Evolutionary conservation across 176 grass and related monocot genomes (phyloP).

Genomic region (Bonia amplexicaulis): DNA sequence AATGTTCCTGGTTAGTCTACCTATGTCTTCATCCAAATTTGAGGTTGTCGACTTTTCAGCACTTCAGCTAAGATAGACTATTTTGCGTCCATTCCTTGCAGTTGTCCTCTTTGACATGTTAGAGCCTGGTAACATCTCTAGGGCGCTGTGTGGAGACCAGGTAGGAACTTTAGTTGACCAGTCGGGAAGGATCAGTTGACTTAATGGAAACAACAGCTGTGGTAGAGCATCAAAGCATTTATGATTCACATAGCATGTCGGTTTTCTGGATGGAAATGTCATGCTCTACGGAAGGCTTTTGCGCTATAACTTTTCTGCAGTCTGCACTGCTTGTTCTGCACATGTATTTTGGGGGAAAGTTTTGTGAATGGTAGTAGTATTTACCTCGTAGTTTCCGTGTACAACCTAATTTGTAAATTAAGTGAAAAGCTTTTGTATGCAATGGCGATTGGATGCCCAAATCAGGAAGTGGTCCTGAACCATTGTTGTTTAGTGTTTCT

Average conservation of each 20-base stretch:
- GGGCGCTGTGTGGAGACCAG: constrained; percentile 68
- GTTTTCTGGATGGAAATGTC: not conserved
- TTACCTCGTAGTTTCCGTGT: not conserved
- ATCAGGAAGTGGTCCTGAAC: not conserved
- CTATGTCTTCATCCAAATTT: not conserved
- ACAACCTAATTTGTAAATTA: not conserved
- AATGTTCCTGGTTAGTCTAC: constrained; percentile 52
- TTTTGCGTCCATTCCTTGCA: constrained; percentile 12
- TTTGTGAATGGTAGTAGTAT: not conserved
- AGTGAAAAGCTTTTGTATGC: not conserved
- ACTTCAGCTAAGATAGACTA: not conserved
- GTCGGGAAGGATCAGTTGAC: constrained; percentile 51
- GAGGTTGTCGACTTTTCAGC: not conserved
- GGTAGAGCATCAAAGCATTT: not conserved
- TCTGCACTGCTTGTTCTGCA: not conserved
- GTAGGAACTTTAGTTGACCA: constrained; percentile 73
- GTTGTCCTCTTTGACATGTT: constrained; percentile 65
- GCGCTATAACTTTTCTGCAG: not conserved
- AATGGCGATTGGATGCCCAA: not conserved
- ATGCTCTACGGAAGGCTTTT: not conserved
- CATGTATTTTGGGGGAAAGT: not conserved
- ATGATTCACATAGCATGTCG: not conserved
- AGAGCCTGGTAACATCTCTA: constrained; percentile 70
- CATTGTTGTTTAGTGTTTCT: not conserved
- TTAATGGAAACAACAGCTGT: not conserved